Evolutionary conservation across 2,329 filamentous ascomycete species (phyloP).

Genomic region (Annulohypoxylon truncatum): DNA sequence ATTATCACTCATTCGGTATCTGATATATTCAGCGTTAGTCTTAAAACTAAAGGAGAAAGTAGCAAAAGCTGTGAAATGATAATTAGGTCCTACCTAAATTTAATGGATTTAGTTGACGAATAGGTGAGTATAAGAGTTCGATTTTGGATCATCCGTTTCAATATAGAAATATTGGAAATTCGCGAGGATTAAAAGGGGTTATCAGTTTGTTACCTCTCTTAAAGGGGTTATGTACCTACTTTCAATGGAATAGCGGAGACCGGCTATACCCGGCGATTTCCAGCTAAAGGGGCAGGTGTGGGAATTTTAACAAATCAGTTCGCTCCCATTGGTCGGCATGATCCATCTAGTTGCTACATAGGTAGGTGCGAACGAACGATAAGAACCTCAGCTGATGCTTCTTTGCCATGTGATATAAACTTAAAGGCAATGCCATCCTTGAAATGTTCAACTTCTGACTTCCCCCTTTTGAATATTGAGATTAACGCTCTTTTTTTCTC

Average conservation of each 20-base stretch:
- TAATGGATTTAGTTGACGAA: too few relatives aligned
- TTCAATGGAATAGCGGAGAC: conserved; percentile 5
- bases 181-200: too few relatives aligned
- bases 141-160: too few relatives aligned
- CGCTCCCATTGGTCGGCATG: conserved; percentile 19
- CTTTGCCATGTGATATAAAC: neutral
- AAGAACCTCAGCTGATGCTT: conserved; percentile 24
- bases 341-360: conserved; percentile 12
- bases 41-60: too few relatives aligned
- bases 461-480: neutral
- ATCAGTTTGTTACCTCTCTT: too few relatives aligned
- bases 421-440: neutral
- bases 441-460: neutral
- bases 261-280: conserved; percentile 30
- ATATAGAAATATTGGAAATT: too few relatives aligned
- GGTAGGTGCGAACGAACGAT: conserved; percentile 14
- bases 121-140: too few relatives aligned
- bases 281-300: neutral
- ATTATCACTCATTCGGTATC: too few relatives aligned
- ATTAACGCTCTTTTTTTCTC: neutral
- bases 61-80: too few relatives aligned
- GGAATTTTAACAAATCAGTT: neutral
- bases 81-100: too few relatives aligned
- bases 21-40: too few relatives aligned
- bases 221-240: too few relatives aligned